phyloP scores from a whole-genome alignment of 1,284 basidiomycete genomes.

The Irpex lacteus region DNA sequence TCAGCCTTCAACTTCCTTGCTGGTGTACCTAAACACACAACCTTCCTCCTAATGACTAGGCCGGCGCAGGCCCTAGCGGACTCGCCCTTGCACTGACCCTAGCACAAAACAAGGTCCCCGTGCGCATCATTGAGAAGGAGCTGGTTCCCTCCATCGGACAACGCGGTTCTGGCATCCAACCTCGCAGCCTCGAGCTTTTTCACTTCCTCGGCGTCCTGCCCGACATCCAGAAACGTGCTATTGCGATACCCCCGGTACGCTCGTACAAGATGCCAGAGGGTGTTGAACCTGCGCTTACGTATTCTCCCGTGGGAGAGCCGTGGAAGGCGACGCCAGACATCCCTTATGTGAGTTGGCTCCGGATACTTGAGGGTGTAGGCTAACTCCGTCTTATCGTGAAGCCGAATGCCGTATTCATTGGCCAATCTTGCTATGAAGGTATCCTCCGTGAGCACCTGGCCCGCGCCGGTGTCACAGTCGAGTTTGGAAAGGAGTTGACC shows the following conservation, averaged over 20 bases:
- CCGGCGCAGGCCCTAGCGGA: conserved; percentile 25
- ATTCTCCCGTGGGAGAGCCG: not conserved
- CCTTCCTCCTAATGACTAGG: conserved; percentile 10
- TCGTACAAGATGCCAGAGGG: not conserved
- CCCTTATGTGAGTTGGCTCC: not conserved
- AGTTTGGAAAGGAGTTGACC: conserved; percentile 18
- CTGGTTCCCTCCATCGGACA: conserved; percentile 17
- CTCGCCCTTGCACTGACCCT: conserved; percentile 23
- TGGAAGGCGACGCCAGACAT: not conserved
- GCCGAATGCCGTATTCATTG: not conserved
- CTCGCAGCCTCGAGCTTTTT: conserved; percentile 15
- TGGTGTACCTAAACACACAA: too few species aligned
- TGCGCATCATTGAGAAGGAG: conserved; percentile 17
- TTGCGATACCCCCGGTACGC: not conserved
- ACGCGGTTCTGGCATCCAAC: conserved; percentile 16
- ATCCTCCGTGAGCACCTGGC: conserved; percentile 5
- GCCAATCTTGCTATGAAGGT: conserved; percentile 13
- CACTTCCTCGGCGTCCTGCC: conserved; percentile 16
- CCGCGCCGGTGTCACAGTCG: conserved; percentile 6
- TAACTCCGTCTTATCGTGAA: not conserved
- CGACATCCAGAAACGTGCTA: conserved; percentile 10
- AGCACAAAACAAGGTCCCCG: conserved; percentile 16
- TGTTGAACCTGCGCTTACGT: not conserved
- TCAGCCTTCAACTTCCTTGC: too few species aligned
- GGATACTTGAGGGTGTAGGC: not conserved